Conservation (phyloP, 257 asterid genomes). For the Scutellaria baicalensis region DNA sequence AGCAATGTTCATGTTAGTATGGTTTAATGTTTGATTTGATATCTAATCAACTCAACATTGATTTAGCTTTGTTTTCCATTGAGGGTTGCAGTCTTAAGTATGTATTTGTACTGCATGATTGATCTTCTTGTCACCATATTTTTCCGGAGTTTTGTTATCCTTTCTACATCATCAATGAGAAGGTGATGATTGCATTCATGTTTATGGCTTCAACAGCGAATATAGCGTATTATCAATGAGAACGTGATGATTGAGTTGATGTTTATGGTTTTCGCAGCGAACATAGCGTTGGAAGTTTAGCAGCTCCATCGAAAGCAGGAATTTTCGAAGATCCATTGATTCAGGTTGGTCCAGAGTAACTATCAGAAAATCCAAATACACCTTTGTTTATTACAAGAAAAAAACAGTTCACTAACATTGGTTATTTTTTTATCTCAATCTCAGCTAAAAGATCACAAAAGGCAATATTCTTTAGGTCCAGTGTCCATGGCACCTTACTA, state of each 20-base stretch:
- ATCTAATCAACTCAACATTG: not conserved
- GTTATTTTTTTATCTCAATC: constrained; percentile 36
- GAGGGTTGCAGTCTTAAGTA: not conserved
- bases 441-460: constrained; percentile 46
- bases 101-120: not conserved
- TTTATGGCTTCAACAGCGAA: constrained; percentile 48
- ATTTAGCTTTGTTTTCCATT: not conserved
- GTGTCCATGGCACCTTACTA: constrained; percentile 49
- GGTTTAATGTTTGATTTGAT: not conserved
- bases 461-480: constrained; percentile 25
- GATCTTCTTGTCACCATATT: not conserved
- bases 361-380: constrained; percentile 32
- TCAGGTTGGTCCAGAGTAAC: constrained; percentile 42
- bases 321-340: constrained; percentile 39
- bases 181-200: not conserved
- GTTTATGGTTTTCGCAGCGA: constrained; percentile 45
- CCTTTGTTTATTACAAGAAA: constrained; percentile 23
- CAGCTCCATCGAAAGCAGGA: constrained; percentile 28
- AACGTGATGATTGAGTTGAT: not conserved
- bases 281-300: constrained; percentile 38
- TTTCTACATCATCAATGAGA: not conserved
- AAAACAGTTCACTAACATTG: constrained; percentile 36
- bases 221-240: constrained; percentile 7
- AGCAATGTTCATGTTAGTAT: not conserved
- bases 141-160: not conserved